Base-by-base conservation (phyloP, 768 basidiomycete genomes). In the Pholiota conissans region DNA sequence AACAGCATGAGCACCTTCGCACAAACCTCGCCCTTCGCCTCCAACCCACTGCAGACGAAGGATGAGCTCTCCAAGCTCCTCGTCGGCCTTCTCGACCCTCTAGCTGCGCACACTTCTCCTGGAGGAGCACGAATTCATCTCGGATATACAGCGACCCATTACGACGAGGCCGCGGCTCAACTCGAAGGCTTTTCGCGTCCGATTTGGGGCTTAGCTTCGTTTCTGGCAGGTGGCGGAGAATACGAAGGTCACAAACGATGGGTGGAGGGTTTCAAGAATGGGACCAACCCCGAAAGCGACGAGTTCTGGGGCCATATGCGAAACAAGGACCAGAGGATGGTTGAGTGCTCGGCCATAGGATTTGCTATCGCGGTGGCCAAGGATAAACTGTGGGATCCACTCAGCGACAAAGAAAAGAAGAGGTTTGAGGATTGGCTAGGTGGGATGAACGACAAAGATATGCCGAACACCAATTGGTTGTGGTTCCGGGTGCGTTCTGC, bases 401-500 rank as follows among this genome's bases (percentile, higher is more conserved):
- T 89, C n/a, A 74, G 73, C 50, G 73, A 76, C 3, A 72, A 78
- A 57, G 81, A 78, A 10, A 85, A 86, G 71, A 70, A 69, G 57
- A 79, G 84, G 58, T 76, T 90, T 35, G 87, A 84, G 61, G 72
- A 72, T 10, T 91, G 89, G 86, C 75, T 91, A 3, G 83, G 85
- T 7, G 83, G 85, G 0, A 90, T 91, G 81, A 91, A 90, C 65
- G 85, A 87, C 70, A 90, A 90, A 75, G 81, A 86, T 60, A 90
- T 91, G 88, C 88, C 89, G 24, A 87, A 90, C 66, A 90, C 89
- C 6, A 91, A 91, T 64, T 90, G 89, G 88, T 76, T 92, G 5
- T 91, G 89, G 89, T 91, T 91, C 72, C 78, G 89, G 56, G 88
- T 85, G 56, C 42, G 81, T 71, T 14, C 30, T 10, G 14, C 47